Conservation (phyloP, 495 filamentous ascomycete genomes). For the Tuber aestivum region DNA sequence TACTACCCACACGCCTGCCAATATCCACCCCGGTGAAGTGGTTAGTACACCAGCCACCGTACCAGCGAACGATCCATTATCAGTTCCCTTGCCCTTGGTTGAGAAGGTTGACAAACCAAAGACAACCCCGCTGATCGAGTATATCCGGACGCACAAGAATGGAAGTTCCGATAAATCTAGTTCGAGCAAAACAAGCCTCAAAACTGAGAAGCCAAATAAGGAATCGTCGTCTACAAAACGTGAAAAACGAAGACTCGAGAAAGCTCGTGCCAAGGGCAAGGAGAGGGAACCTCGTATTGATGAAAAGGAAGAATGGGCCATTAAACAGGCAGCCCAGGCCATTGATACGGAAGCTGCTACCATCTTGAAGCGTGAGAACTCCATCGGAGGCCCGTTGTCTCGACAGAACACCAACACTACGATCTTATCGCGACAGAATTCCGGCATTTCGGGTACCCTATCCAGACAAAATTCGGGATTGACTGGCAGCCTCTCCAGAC, state of each 20-base stretch:
- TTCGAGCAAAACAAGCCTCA: constrained; percentile 48
- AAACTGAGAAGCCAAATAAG: constrained; percentile 53
- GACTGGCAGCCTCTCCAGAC: constrained; percentile 3
- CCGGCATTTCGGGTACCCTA: not conserved
- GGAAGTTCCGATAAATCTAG: constrained; percentile 40
- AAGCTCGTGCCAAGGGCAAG: constrained; percentile 55
- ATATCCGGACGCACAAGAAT: constrained; percentile 48
- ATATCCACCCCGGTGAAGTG: constrained; percentile 12
- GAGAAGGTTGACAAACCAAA: constrained; percentile 62
- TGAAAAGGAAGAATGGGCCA: constrained; percentile 55
- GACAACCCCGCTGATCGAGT: constrained; percentile 85
- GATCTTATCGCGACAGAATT: not conserved
- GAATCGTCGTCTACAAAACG: constrained; percentile 17
- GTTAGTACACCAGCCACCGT: constrained; percentile 13
- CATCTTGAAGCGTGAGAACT: constrained; percentile 45
- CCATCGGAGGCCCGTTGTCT: constrained; percentile 2
- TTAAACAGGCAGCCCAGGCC: constrained; percentile 68
- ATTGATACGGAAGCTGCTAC: constrained; percentile 52
- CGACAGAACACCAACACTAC: not conserved
- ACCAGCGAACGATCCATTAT: constrained; percentile 33
- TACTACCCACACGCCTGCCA: constrained; percentile 48
- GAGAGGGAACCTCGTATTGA: constrained; percentile 35
- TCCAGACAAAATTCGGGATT: constrained; percentile 17
- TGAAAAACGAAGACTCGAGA: constrained; percentile 42
- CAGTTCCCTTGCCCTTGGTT: constrained; percentile 38